Evolutionary conservation across 1,139 yeast genomes (phyloP), one percentile per base, ranked within the genome.

Genomic region (Candida anutae): DNA sequence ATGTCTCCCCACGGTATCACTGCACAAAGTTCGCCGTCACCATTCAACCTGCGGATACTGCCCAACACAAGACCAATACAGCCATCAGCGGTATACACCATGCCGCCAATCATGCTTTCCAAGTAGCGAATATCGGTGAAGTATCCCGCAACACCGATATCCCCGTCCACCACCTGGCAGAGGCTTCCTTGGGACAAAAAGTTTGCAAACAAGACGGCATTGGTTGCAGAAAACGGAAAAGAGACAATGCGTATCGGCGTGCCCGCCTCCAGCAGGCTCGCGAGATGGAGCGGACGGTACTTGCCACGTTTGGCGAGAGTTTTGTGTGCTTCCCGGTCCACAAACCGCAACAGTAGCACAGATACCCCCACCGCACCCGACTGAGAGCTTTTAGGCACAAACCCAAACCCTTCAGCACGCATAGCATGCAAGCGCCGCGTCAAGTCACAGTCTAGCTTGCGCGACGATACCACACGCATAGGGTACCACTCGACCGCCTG

Each of bases 21-120:
- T n/a, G n/a, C n/a, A n/a, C n/a, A n/a, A n/a, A n/a, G n/a, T 18
- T 75, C 77, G 2, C 87, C 85, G 38, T 77, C 81, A 5, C 82
- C 82, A 35, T 71, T 67, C 9, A 35, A 27, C 43, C 75, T 75
- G 12, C 56, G 43, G 14, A 77, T 36, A 27, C 55, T 53, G 0
- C 84, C 82, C 31, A 65, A 49, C 0, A 78, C 65, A 21, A 79
- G 42, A 0, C 87, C 88, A 3, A 73, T 28, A 0, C 64, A 48
- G 4, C 12, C 17, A 10, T 15, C 11, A 5, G 17, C 14, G 13
- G 27, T 24, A 3, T 28, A 18, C 1, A 60, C 80, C 3, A 66
- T 35, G 0, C 77, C 81, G 1, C 87, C 87, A n/a, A 64, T 60
- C 69, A 74, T 74, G 35, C 79, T 78, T 27, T 77, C 85, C 32